Conservation (phyloP, 139 green algal species). For the Deuterostichococcus epilithicus region DNA sequence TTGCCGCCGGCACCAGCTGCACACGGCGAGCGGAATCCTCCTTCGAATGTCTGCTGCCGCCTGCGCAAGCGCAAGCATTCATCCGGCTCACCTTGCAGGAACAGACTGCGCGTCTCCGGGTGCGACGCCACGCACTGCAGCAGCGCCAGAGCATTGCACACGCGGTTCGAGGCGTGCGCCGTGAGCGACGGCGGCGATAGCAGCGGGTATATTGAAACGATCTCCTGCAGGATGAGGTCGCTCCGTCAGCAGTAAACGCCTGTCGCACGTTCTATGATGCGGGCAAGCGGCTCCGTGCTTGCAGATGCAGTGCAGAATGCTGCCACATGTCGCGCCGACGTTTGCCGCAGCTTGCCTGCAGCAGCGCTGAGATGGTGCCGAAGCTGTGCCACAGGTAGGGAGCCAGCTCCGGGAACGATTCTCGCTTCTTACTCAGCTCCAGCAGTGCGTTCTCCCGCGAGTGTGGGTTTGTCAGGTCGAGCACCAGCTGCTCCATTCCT, state of each 20-base stretch:
- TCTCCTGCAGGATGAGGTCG: constrained; percentile 69
- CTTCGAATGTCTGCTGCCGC: not conserved
- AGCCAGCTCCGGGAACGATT: constrained; percentile 94
- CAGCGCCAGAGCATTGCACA: constrained; percentile 97
- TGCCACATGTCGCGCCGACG: not conserved
- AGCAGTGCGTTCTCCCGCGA: constrained; percentile 91
- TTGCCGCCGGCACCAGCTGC: too few species aligned
- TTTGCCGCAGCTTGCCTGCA: constrained; percentile 52
- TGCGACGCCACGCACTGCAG: constrained; percentile 98
- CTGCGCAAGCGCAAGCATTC: not conserved
- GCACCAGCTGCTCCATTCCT: constrained; percentile 65
- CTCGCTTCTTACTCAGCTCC: constrained; percentile 95
- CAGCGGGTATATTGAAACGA: constrained; percentile 96
- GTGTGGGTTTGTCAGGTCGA: constrained; percentile 69
- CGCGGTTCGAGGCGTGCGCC: constrained; percentile 91
- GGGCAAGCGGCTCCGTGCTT: too few species aligned
- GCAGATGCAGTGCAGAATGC: too few species aligned
- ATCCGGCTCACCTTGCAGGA: constrained; percentile 75
- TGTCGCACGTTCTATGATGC: not conserved
- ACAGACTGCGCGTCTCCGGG: constrained; percentile 86
- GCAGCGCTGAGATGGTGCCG: constrained; percentile 89
- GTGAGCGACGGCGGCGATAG: constrained; percentile 89
- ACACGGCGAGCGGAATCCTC: too few species aligned
- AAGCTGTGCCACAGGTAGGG: constrained; percentile 96
- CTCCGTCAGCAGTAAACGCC: not conserved